Evolutionary conservation across 768 basidiomycete genomes (phyloP), one percentile per base, ranked within the genome.

Genomic region (Mycena belliarum): DNA sequence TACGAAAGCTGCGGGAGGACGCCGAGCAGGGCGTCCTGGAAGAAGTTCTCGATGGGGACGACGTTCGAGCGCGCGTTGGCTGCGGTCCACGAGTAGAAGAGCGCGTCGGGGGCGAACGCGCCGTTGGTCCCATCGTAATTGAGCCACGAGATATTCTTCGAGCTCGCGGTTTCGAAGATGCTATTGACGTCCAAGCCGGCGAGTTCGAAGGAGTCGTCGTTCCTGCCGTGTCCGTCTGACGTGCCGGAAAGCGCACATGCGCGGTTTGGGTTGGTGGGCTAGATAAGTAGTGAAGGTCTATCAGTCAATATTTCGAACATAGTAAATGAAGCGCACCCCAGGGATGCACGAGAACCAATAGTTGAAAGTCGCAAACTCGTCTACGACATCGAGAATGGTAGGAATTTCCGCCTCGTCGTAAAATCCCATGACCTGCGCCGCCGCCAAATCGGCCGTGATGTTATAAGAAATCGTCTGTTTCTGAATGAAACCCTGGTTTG

Each of bases 181-280:
- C 63, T 65, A 47, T 56, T 45, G 45, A 60, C 52, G 16, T 59
- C 45, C 2, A 71, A 43, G 12, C 18, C 51, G 28, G 65, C 53
- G 49, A 45, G 59, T 11, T 43, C 57, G 49, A 70, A 70, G 38
- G 12, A 20, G 24, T 45, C 48, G 58, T 73, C 71, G 63, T 73
- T 71, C 25, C 45, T 24, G 32, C 69, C 70, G 50, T 70, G 68
- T 1, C 71, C 71, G 48, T 63, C 62, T 3, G 71, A 70, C 21
- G 71, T 69, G 23, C 71, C 71, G 15, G 69, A 63, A 25, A 65
- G 62, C 18, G 66, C 48, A 47, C 66, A 71, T 10, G 64, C 60
- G 33, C 71, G 72, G 60, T 72, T 73, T 5, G 72, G 71, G 52
- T 71, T 65, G 15, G 71, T 73, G 23, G 70, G 70, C 64, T 65